phyloP scores from a whole-genome alignment of 2,329 filamentous ascomycete species.

The Penicillium sp. region DNA sequence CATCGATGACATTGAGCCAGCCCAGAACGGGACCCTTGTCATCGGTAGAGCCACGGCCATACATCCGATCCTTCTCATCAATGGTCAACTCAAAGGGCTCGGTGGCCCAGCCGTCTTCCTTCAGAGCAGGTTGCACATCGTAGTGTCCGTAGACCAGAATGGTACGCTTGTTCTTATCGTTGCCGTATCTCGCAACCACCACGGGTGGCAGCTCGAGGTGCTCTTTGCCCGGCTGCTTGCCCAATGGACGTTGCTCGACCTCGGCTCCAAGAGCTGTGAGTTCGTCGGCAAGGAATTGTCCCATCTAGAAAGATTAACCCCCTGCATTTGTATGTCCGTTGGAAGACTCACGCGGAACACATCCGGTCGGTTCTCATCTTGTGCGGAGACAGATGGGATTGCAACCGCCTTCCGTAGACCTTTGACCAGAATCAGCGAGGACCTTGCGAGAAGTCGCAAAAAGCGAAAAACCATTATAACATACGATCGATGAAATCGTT shows the following conservation, averaged over 20 bases:
- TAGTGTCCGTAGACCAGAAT: slow-evolving; percentile 98
- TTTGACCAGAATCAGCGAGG: slow-evolving; percentile 27
- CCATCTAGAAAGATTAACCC: slow-evolving; percentile 62
- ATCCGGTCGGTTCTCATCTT: slow-evolving; percentile 82
- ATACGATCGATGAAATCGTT: slow-evolving; percentile 79
- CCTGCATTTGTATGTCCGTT: not conserved
- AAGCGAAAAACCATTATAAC: slow-evolving; percentile 14
- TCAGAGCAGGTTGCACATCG: slow-evolving; percentile 92
- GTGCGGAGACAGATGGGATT: slow-evolving; percentile 92
- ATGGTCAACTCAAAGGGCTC: slow-evolving; percentile 88
- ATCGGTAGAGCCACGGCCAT: slow-evolving; percentile 89
- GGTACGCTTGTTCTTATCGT: slow-evolving; percentile 86
- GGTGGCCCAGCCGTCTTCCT: slow-evolving; percentile 92
- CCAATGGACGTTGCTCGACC: slow-evolving; percentile 81
- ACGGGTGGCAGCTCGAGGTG: slow-evolving; percentile 89
- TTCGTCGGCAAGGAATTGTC: slow-evolving; percentile 80
- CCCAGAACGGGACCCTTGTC: slow-evolving; percentile 97
- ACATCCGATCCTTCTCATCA: slow-evolving; percentile 92
- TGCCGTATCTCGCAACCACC: slow-evolving; percentile 86
- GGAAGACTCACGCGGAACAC: slow-evolving; percentile 66
- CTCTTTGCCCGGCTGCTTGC: slow-evolving; percentile 88
- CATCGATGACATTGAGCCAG: slow-evolving; percentile 97
- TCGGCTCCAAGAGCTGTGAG: slow-evolving; percentile 79
- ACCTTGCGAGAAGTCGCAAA: not conserved
- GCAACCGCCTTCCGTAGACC: slow-evolving; percentile 83